phyloP scores from a whole-genome alignment of 306 rosid species.

The Vigna angularis region DNA sequence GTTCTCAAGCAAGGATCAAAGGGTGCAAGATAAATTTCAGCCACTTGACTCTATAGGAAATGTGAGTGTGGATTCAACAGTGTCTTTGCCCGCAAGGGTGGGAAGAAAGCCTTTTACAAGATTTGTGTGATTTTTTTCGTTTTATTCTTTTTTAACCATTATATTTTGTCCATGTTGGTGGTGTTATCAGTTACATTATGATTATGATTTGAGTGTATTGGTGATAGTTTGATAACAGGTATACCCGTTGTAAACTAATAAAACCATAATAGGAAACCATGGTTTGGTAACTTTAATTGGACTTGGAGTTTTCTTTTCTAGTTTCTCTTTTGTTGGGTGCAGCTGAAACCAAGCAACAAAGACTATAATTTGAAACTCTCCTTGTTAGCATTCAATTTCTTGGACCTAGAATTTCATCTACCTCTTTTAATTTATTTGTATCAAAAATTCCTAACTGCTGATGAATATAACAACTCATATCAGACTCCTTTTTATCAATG shows the following conservation, averaged over 20 bases:
- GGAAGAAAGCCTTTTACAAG: slow-evolving; percentile 96
- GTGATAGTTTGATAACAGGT: slow-evolving; percentile 66
- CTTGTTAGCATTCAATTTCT: slow-evolving; percentile 24
- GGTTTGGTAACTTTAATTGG: slow-evolving; percentile 54
- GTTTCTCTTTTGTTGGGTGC: neutral
- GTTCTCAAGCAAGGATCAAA: slow-evolving; percentile 67
- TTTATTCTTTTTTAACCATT: slow-evolving; percentile 54
- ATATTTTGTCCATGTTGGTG: slow-evolving; percentile 47
- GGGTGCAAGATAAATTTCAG: slow-evolving; percentile 62
- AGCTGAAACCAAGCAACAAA: neutral
- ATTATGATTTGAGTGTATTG: slow-evolving; percentile 60
- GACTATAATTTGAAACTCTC: neutral
- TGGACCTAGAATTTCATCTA: slow-evolving; percentile 3
- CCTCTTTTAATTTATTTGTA: neutral
- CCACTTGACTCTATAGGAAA: slow-evolving; percentile 68
- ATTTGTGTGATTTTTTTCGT: slow-evolving; percentile 83
- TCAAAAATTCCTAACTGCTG: neutral
- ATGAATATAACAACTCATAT: neutral
- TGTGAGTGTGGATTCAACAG: slow-evolving; percentile 85
- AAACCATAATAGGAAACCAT: slow-evolving; percentile 58
- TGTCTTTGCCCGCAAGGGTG: slow-evolving; percentile 80
- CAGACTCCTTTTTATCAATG: too few relatives aligned
- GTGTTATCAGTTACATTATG: slow-evolving; percentile 53
- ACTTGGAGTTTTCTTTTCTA: slow-evolving; percentile 32
- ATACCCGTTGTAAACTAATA: slow-evolving; percentile 74